phyloP scores from a whole-genome alignment of 768 basidiomycete species.

The Clavulina sp. region DNA sequence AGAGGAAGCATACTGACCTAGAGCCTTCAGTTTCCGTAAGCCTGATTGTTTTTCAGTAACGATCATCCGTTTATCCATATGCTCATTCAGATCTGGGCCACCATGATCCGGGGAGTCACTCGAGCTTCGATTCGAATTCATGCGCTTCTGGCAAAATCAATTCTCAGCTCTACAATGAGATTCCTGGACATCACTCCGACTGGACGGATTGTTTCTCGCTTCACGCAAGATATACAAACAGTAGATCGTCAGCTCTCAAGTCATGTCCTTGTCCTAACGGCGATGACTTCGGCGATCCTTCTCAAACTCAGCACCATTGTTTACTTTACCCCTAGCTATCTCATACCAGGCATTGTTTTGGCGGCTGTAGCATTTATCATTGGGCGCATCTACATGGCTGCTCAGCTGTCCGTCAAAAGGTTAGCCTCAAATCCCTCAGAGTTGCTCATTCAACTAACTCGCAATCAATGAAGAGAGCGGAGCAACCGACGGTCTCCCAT shows the following conservation, averaged over 20 bases:
- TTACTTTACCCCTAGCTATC: slow-evolving; percentile 28
- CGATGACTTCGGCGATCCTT: slow-evolving; percentile 22
- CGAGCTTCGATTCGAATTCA: slow-evolving; percentile 9
- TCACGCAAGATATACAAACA: slow-evolving; percentile 43
- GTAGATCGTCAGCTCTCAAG: slow-evolving; percentile 10
- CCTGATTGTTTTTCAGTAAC: too few relatives aligned
- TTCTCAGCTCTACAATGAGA: slow-evolving; percentile 16
- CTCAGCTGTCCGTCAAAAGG: slow-evolving; percentile 38
- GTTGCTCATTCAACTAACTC: too few relatives aligned
- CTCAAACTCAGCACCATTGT: slow-evolving; percentile 29
- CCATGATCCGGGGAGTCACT: slow-evolving; percentile 1
- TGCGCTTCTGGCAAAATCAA: not conserved
- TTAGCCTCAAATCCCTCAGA: too few relatives aligned
- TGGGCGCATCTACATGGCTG: slow-evolving; percentile 36
- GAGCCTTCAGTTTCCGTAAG: too few relatives aligned
- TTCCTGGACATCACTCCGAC: slow-evolving; percentile 35
- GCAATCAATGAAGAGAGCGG: slow-evolving; percentile 16
- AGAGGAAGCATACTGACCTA: too few relatives aligned
- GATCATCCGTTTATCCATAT: too few relatives aligned
- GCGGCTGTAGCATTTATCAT: slow-evolving; percentile 27
- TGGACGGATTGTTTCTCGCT: slow-evolving; percentile 45
- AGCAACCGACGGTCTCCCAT: slow-evolving; percentile 33
- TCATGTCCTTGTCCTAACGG: not conserved
- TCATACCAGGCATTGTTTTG: slow-evolving; percentile 29
- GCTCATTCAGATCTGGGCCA: too few relatives aligned